Base-by-base conservation (phyloP, 2,329 filamentous ascomycete species). In the Camptophora hylomeconis region DNA sequence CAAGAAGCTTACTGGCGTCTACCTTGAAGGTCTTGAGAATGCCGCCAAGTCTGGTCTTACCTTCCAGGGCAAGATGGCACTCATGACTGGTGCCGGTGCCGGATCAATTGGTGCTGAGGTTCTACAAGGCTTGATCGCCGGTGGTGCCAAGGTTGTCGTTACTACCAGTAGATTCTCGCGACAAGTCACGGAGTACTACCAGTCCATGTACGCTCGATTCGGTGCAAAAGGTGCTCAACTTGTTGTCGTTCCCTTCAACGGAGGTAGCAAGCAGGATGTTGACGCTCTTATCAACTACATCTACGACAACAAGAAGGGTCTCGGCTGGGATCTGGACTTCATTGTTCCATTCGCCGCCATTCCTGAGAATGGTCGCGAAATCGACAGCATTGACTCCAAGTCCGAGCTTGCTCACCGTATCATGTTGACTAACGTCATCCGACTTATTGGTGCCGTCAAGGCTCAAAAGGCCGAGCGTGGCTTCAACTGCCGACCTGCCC, bases 171-270 rank as follows among this genome's bases (percentile, higher is more conserved):
- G 89, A 45, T 98, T 89, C 67, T 98, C 89, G 10, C 81, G 84
- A 24, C 80, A 94, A 56, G 89, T 98, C 33, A 98, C 89, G 5
- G 89, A 98, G 62, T 98, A 95, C 64, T 98, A 98, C 61, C 89
- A 98, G 60, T 76, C 83, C 33, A 95, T 98, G 80, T 98, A 98
- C 57, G 80, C 86, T 39, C 80, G 86, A 37, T 93, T 80, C 48
- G 89, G 89, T 48, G 82, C 83, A 37, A 80, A 83, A 41, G 89
- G 89, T 41, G 95, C 89, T 33, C 86, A 95, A 61, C 77, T 98
- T 32, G 83, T 98, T 21, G 89, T 98, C 31, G 92, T 95, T 31
- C 89, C 92, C 27, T 98, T 98, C 72, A 98, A 98, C 59, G 86
- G 94, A 57, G 89, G 87, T 40, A 95, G 87, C 65, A 92, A 94